These are phyloP conservation scores for Drechslera avenae DNA, from an alignment of 2,329 filamentous ascomycete genomes.

Conservation along the genomic window DNA sequence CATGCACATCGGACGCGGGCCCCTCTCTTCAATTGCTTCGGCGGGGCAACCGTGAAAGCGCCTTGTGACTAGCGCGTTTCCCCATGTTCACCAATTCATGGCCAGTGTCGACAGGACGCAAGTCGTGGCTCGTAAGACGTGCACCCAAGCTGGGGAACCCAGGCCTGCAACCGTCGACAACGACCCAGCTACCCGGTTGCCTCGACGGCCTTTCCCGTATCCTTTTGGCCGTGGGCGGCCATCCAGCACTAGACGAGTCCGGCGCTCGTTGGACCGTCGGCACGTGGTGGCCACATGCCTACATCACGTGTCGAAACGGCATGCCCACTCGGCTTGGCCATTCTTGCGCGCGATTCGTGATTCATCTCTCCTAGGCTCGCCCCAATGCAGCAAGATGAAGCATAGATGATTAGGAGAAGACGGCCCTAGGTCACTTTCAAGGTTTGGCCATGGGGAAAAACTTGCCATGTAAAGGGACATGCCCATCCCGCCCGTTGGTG, in stretches of 20 bases:
- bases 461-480: background rate
- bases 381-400: no score
- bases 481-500: background rate
- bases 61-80: background rate
- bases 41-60: conserved; percentile 13
- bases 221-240: background rate
- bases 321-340: no score
- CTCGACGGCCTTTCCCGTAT: background rate
- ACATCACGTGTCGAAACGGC: no score
- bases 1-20: background rate
- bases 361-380: no score
- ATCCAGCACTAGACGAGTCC: no score
- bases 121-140: no score
- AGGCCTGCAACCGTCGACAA: background rate
- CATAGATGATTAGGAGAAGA: no score
- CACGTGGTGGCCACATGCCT: no score
- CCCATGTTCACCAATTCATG: background rate
- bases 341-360: no score
- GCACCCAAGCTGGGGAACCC: background rate
- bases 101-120: no score
- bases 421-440: no score
- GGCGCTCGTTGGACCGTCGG: no score
- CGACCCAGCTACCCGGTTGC: conserved; percentile 5
- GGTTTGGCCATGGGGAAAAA: background rate
- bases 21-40: conserved; percentile 18